Percentiles rank a stretch among this genome's conserved stretches.
Evolutionary conservation across 805 yeast species (phyloP).

Genomic region (Groenewaldozyma tartarivorans): DNA sequence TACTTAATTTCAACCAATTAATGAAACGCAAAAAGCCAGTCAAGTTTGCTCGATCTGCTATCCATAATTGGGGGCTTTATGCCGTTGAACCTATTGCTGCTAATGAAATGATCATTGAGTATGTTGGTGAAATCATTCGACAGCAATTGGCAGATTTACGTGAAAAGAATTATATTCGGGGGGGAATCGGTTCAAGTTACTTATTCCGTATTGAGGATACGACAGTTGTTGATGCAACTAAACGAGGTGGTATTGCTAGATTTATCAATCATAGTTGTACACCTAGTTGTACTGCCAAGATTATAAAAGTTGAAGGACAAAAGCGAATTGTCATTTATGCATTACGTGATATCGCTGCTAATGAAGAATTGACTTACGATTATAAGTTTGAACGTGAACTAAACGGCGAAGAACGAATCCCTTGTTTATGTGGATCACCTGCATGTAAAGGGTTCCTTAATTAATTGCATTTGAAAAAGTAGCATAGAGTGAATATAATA

Average conservation of each 20-base stretch:
- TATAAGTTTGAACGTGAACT: conserved; percentile 90
- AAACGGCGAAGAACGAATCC: conserved; percentile 76
- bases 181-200: conserved; percentile 94
- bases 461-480: too few relatives aligned
- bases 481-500: too few relatives aligned
- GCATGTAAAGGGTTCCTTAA: conserved; percentile 90
- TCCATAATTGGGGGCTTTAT: conserved; percentile 96
- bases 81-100: conserved; percentile 95
- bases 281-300: conserved; percentile 95
- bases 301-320: conserved; percentile 88
- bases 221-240: conserved; percentile 94
- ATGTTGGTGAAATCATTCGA: conserved; percentile 89
- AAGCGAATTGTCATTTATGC: conserved; percentile 95
- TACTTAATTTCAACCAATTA: conserved; percentile 73
- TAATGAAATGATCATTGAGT: conserved; percentile 94
- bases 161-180: conserved; percentile 72
- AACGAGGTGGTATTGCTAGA: conserved; percentile 93
- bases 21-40: conserved; percentile 89
- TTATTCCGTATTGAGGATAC: conserved; percentile 87
- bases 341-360: conserved; percentile 72
- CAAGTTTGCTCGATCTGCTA: conserved; percentile 93
- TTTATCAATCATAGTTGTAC: conserved; percentile 96
- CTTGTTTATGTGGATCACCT: conserved; percentile 92
- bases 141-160: conserved; percentile 92
- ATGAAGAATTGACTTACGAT: conserved; percentile 81